Evolutionary conservation across 1,139 yeast species (phyloP).

Genomic region (Taphrina pruni): DNA sequence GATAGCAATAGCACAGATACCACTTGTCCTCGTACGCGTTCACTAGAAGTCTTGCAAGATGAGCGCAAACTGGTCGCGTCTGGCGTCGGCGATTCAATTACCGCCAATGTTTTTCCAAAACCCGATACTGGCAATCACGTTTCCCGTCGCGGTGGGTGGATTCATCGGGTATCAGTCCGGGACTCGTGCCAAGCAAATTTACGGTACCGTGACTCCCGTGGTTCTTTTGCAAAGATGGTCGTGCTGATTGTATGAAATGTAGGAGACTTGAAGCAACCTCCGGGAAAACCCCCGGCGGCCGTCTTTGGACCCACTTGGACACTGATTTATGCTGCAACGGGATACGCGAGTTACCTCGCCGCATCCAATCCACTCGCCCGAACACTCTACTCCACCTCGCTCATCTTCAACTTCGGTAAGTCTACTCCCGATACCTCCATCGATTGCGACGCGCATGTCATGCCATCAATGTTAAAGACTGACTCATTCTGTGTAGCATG

Average conservation of each 20-base stretch:
- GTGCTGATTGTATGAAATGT: not conserved
- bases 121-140: constrained; percentile 28
- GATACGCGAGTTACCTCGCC: constrained; percentile 41
- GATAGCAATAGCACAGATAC: too few relatives aligned
- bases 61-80: not conserved
- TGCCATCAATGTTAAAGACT: too few relatives aligned
- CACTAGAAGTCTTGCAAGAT: not conserved
- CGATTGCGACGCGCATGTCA: too few relatives aligned
- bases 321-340: constrained; percentile 40
- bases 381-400: constrained; percentile 24
- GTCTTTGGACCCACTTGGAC: constrained; percentile 44
- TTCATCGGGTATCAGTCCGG: constrained; percentile 34
- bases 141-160: constrained; percentile 35
- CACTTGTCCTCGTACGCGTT: too few relatives aligned
- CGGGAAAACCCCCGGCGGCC: constrained; percentile 41
- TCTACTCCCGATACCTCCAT: not conserved
- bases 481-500: constrained; percentile 19
- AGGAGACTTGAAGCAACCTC: constrained; percentile 38
- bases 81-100: constrained; percentile 5
- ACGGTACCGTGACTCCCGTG: constrained; percentile 9
- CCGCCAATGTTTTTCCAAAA: constrained; percentile 33
- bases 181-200: constrained; percentile 27
- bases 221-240: too few relatives aligned
- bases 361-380: constrained; percentile 17
- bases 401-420: constrained; percentile 33